Base-by-base conservation (phyloP, 2,329 filamentous ascomycete species). In the Epichloe uncinata region DNA sequence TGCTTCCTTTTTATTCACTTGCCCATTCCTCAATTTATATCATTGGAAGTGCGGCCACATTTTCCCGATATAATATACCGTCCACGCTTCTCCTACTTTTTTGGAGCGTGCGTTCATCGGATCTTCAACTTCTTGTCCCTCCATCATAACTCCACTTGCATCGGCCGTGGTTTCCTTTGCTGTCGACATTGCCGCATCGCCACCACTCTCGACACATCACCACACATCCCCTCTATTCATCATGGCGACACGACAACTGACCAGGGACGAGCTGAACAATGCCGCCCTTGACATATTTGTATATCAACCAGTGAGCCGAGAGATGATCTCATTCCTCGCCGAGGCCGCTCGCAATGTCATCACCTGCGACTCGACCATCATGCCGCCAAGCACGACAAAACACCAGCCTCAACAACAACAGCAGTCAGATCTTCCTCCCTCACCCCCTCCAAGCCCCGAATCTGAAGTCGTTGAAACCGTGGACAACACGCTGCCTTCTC, bases 271-370 rank as follows among this genome's bases (percentile, higher is more conserved):
- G 67, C 74, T 81, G 62, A 89, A 89, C 73, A 79, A 82, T 65
- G 77, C 77, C 49, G 87, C 87, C 46, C 75, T 93, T 56, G 85
- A 90, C 61, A 78, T 85, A 61, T 91, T 93, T 65, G 79, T 93
- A 70, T 87, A 84, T 69, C 77, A 79, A 58, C 82, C 83, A 9
- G 87, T 93, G 55, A 81, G 76, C 62, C 75, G 75, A 58, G 76
- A 84, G 50, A 93, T 93, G 87, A 84, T 93, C 60, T 66, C 72
- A 52, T 87, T 87, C 69, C 78, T 93, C 53, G 84, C 87, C 55
- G 69, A 75, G 52, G 87, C 86, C 61, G 85, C 87, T 52, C 74
- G 75, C 62, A 79, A 84, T 62, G 87, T 93, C 63, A 93, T 93
- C 63, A 77, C 84, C 61, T 91, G 87, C 73, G 86, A 93, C 63